Evolutionary conservation across 495 filamentous ascomycete species (phyloP).

Genomic region (Penicillium paradoxum): DNA sequence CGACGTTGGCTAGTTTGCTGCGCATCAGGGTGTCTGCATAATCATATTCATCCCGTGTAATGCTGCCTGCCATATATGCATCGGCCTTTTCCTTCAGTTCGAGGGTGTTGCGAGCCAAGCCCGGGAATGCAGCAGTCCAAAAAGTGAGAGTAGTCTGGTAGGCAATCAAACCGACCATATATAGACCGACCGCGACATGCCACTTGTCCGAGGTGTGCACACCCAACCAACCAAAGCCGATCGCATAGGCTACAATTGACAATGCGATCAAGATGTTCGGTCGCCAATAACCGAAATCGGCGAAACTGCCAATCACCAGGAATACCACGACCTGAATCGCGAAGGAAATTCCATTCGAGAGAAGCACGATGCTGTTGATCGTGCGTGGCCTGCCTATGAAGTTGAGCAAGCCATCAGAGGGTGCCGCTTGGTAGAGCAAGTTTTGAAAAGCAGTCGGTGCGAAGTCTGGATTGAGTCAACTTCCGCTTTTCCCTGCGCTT

Average conservation of each 20-base stretch:
- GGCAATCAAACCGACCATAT: conserved; percentile 60
- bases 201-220: conserved; percentile 53
- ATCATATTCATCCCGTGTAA: conserved; percentile 56
- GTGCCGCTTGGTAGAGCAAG: conserved; percentile 53
- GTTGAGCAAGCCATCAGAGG: conserved; percentile 39
- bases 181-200: conserved; percentile 52
- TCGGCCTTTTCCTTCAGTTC: conserved; percentile 51
- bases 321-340: conserved; percentile 58
- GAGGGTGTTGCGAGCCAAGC: conserved; percentile 53
- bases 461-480: conserved; percentile 40
- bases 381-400: conserved; percentile 50
- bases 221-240: conserved; percentile 62
- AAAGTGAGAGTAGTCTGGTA: conserved; percentile 64
- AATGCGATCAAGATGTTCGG: conserved; percentile 57
- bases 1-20: conserved; percentile 53
- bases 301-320: conserved; percentile 52
- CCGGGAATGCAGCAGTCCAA: conserved; percentile 63
- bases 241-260: conserved; percentile 53
- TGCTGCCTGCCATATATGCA: conserved; percentile 45
- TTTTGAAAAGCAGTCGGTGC: conserved; percentile 64
- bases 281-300: conserved; percentile 58
- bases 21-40: conserved; percentile 58
- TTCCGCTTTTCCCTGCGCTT: neutral
- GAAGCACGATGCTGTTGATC: conserved; percentile 57
- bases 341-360: conserved; percentile 60